A percentile compares a stretch with the other conserved stretches of the same genome.
These are phyloP conservation scores for Aspergillus sp. DNA, from an alignment of 2,329 filamentous ascomycete genomes.

Conservation along the genomic window DNA sequence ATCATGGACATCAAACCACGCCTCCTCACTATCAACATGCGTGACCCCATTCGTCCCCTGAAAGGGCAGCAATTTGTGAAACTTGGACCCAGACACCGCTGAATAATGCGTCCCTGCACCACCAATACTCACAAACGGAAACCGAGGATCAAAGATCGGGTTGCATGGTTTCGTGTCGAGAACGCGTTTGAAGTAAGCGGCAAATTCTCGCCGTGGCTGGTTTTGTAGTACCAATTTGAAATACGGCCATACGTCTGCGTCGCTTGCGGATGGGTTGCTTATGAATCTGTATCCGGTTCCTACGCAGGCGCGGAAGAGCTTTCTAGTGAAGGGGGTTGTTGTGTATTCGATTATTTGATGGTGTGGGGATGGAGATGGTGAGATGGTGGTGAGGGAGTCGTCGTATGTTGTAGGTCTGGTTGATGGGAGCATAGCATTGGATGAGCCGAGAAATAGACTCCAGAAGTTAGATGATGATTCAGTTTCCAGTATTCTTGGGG, in stretches of 20 bases:
- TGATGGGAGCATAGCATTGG: constrained; percentile 2
- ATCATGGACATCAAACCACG: constrained; percentile 18
- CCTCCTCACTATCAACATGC: constrained; percentile 5
- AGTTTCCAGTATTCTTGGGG: neutral
- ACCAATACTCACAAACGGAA: constrained; percentile 12
- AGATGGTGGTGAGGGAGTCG: neutral
- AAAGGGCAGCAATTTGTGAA: constrained; percentile 1
- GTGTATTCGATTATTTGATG: constrained; percentile 5
- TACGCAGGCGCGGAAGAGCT: constrained; percentile 8
- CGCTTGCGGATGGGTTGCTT: constrained; percentile 1
- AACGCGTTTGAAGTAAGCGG: constrained; percentile 13
- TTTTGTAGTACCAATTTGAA: constrained; percentile 7
- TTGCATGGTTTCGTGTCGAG: constrained; percentile 8
- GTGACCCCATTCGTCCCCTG: constrained; percentile 8
- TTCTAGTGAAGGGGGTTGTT: constrained; percentile 9
- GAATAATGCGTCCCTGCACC: constrained; percentile 8
- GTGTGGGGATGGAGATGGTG: neutral
- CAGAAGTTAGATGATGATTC: neutral
- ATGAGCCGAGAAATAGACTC: neutral
- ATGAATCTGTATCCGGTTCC: constrained; percentile 8
- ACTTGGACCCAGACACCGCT: neutral
- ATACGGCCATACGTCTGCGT: constrained; percentile 7
- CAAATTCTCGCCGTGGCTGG: constrained; percentile 6
- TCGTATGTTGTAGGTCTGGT: neutral
- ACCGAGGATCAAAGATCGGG: constrained; percentile 7